These are phyloP conservation scores for Fraxinus sp. DNA, from an alignment of 305 asterid genomes.

Conservation along the genomic window DNA sequence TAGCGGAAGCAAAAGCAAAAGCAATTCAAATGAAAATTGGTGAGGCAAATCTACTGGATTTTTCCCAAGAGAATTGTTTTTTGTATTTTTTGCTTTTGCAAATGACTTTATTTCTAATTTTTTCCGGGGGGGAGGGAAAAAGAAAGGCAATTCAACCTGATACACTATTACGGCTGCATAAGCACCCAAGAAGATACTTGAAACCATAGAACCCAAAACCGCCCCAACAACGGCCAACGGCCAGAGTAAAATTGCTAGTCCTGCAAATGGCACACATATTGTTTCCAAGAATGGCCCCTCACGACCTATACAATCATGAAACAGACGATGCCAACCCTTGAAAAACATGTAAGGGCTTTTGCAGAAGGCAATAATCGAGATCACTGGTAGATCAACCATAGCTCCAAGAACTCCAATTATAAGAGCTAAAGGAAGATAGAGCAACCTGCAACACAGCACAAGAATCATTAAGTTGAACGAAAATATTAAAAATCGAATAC, in stretches of 20 bases:
- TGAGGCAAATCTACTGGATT: neutral
- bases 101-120: neutral
- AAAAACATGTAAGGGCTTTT: slow-evolving; percentile 80
- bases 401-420: slow-evolving; percentile 62
- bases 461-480: neutral
- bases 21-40: neutral
- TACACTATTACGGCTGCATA: slow-evolving; percentile 78
- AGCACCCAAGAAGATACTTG: slow-evolving; percentile 80
- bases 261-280: slow-evolving; percentile 94
- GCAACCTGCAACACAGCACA: slow-evolving; percentile 48
- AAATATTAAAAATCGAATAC: neutral
- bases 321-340: slow-evolving; percentile 88
- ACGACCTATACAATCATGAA: slow-evolving; percentile 91
- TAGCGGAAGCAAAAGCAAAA: neutral
- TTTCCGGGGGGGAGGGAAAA: neutral
- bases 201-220: slow-evolving; percentile 62
- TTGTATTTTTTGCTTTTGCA: neutral
- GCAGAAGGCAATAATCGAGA: slow-evolving; percentile 58
- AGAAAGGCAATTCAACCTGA: slow-evolving; percentile 54
- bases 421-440: slow-evolving; percentile 64
- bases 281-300: slow-evolving; percentile 98
- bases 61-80: neutral
- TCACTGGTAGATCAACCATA: slow-evolving; percentile 54
- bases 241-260: slow-evolving; percentile 92
- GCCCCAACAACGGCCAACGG: slow-evolving; percentile 91